Percentiles rank a stretch among this genome's conserved stretches.
Conservation (phyloP, 768 basidiomycete species). For the Kwoniella sp. region DNA sequence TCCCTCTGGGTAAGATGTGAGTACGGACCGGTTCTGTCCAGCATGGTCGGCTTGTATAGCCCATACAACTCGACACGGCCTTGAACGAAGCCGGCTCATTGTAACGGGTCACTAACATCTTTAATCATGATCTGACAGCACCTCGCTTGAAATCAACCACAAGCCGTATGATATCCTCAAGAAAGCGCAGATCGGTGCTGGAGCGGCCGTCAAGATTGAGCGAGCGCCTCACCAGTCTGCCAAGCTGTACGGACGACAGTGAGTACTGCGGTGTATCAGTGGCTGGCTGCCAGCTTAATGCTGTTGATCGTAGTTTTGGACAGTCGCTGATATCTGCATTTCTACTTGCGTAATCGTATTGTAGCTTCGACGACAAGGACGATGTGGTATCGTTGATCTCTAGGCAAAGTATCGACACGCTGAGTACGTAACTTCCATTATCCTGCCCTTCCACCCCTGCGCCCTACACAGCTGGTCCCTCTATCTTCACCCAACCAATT, state of each 20-base stretch:
- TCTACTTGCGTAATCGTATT: not conserved
- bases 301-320: not conserved
- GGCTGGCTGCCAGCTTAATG: not conserved
- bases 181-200: conserved; percentile 89
- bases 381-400: conserved; percentile 88
- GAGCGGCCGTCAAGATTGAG: conserved; percentile 98
- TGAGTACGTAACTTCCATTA: conserved; percentile 65
- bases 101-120: too few relatives aligned
- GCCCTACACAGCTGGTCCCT: too few relatives aligned
- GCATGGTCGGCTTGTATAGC: not conserved
- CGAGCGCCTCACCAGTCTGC: conserved; percentile 93
- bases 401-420: conserved; percentile 88
- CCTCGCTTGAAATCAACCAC: conserved; percentile 97
- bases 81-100: too few relatives aligned
- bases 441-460: too few relatives aligned
- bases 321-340: not conserved
- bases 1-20: conserved; percentile 92
- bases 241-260: conserved; percentile 94
- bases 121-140: conserved; percentile 66
- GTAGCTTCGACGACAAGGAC: conserved; percentile 72
- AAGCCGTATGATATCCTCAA: conserved; percentile 86
- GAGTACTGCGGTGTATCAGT: conserved; percentile 18
- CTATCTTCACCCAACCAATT: too few relatives aligned
- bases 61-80: conserved; percentile 27
- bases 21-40: conserved; percentile 49